A percentile compares a stretch with the other conserved stretches of the same genome.
Conservation (phyloP, 768 basidiomycete species). For the Imleria badia region DNA sequence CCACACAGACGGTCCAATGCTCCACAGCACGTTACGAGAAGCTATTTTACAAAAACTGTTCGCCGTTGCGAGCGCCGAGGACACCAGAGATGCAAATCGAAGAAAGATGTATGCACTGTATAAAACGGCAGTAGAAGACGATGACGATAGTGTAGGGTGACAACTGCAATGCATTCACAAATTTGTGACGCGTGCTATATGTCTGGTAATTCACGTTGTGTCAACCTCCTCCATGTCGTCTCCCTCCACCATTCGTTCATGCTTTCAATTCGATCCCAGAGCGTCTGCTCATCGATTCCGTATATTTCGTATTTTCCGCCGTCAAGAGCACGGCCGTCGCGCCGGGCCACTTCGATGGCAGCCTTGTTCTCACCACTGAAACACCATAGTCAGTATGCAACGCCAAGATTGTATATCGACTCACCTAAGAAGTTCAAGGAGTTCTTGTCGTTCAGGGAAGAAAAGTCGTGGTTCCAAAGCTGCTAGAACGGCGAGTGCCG, state of each 20-base stretch:
- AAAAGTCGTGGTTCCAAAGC: constrained; percentile 84
- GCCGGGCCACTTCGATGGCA: constrained; percentile 75
- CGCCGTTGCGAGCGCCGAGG: constrained; percentile 66
- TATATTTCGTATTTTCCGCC: constrained; percentile 86
- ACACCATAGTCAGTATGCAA: constrained; percentile 11
- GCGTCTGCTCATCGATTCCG: constrained; percentile 77
- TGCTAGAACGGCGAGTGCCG: constrained; percentile 77
- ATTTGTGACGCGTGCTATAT: constrained; percentile 22
- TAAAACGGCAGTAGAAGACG: constrained; percentile 58
- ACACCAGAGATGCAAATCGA: constrained; percentile 77
- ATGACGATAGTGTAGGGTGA: constrained; percentile 32
- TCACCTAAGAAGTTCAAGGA: constrained; percentile 76
- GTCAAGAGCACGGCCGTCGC: constrained; percentile 61
- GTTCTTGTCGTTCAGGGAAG: constrained; percentile 79
- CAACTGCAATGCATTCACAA: background rate
- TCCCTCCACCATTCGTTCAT: constrained; percentile 96
- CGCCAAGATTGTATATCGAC: constrained; percentile 17
- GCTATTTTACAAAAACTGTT: constrained; percentile 66
- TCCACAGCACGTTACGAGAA: constrained; percentile 43
- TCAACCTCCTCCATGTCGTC: constrained; percentile 81
- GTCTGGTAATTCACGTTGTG: constrained; percentile 86
- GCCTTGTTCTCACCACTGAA: constrained; percentile 79
- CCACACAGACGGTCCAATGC: constrained; percentile 37
- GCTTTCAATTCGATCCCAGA: constrained; percentile 79
- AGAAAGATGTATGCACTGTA: constrained; percentile 83